Conservation (phyloP, 2,329 filamentous ascomycete genomes). For the Pseudogymnoascus sp. region DNA sequence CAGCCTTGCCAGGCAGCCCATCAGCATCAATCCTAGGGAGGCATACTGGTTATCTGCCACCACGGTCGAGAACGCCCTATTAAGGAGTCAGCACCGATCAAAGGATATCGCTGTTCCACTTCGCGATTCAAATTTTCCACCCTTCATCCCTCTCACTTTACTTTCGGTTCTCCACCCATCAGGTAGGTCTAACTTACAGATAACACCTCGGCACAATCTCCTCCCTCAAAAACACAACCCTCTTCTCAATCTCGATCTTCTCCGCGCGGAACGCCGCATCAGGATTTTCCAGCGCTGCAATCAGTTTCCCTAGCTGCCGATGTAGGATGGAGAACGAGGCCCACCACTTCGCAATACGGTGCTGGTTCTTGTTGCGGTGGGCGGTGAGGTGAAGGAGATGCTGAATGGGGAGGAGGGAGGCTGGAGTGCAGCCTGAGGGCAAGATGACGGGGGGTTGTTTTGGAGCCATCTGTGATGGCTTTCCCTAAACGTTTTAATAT, state of each 20-base stretch:
- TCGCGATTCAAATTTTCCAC: not conserved
- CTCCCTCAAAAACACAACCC: slow-evolving; percentile 32
- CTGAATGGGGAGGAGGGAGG: slow-evolving; percentile 32
- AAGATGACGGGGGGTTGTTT: slow-evolving; percentile 1
- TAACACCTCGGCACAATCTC: slow-evolving; percentile 36
- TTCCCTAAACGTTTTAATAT: not conserved
- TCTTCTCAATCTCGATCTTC: slow-evolving; percentile 24
- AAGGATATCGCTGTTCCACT: not conserved
- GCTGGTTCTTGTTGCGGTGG: slow-evolving; percentile 87
- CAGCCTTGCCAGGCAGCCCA: slow-evolving; percentile 55
- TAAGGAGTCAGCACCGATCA: slow-evolving; percentile 18
- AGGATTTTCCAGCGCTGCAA: slow-evolving; percentile 31
- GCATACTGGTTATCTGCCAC: slow-evolving; percentile 66
- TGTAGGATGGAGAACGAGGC: slow-evolving; percentile 62
- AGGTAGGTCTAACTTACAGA: slow-evolving; percentile 31
- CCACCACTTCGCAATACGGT: slow-evolving; percentile 77
- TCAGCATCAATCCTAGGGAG: slow-evolving; percentile 58
- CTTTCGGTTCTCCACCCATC: not conserved
- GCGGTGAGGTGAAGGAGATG: slow-evolving; percentile 63
- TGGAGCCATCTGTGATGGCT: not conserved
- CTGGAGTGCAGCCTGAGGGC: not conserved
- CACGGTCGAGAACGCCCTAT: slow-evolving; percentile 56
- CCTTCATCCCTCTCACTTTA: not conserved
- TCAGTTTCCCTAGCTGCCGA: slow-evolving; percentile 52
- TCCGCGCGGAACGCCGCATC: slow-evolving; percentile 29